Conservation (phyloP, 2,329 filamentous ascomycete species). For the Hypoxylon sp. region DNA sequence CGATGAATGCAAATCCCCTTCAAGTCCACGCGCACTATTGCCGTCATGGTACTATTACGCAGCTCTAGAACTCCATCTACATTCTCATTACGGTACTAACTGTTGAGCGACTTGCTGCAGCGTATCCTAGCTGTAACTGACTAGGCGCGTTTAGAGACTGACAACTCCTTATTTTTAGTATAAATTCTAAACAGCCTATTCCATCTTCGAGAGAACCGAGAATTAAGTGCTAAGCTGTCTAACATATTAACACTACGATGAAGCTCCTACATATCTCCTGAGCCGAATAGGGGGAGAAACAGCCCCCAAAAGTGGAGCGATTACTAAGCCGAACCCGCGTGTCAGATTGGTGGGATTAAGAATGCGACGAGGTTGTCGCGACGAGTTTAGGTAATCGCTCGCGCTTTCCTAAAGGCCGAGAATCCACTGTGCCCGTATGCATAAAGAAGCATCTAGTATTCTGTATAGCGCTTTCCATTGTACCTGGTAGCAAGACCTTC, state of each 20-base stretch:
- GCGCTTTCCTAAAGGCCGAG: conserved; percentile 16
- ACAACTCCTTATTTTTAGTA: too few species aligned
- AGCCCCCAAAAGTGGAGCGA: neutral
- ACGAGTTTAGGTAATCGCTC: neutral
- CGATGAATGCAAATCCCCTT: too few species aligned
- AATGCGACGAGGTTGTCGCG: neutral
- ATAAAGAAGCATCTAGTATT: too few species aligned
- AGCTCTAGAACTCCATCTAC: too few species aligned
- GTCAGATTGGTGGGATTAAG: neutral
- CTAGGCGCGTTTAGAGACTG: too few species aligned
- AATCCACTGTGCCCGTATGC: neutral
- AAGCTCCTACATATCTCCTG: neutral
- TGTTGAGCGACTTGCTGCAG: too few species aligned
- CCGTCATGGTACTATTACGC: too few species aligned
- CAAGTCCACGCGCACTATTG: too few species aligned
- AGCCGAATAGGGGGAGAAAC: neutral
- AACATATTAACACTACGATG: neutral
- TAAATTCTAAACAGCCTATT: too few species aligned
- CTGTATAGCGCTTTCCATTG: too few species aligned
- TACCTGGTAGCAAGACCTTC: neutral
- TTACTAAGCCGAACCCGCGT: neutral
- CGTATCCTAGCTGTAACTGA: too few species aligned
- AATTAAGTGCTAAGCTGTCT: neutral
- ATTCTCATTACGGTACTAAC: too few species aligned
- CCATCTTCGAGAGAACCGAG: neutral